Evolutionary conservation across 2,329 filamentous ascomycete species (phyloP).

Genomic region (Plectosphaerella plurivora): DNA sequence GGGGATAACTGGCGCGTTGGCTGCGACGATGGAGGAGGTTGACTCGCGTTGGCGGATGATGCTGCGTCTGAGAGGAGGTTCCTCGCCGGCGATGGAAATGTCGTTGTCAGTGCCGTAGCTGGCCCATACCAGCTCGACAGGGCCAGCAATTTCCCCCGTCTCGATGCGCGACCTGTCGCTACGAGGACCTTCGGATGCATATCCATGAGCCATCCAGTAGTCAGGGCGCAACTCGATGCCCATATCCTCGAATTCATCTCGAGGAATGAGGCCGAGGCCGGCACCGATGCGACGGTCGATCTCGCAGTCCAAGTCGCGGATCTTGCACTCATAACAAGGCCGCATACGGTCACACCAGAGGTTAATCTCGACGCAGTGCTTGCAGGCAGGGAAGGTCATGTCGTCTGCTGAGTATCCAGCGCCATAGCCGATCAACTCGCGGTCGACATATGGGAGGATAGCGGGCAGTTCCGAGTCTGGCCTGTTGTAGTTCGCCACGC

Average conservation of each 20-base stretch:
- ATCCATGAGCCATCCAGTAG: not conserved
- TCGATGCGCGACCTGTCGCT: too few species aligned
- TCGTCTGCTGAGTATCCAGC: not conserved
- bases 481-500: not conserved
- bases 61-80: too few species aligned
- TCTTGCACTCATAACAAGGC: slow-evolving; percentile 29
- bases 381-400: slow-evolving; percentile 4
- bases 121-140: too few species aligned
- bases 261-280: not conserved
- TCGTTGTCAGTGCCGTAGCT: too few species aligned
- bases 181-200: not conserved
- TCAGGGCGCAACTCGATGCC: not conserved
- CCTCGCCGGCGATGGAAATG: too few species aligned
- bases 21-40: too few species aligned
- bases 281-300: not conserved
- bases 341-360: slow-evolving; percentile 27
- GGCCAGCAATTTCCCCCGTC: too few species aligned
- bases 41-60: too few species aligned
- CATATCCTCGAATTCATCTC: not conserved
- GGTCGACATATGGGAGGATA: slow-evolving; percentile 2
- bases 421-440: slow-evolving; percentile 6
- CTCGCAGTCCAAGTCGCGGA: not conserved
- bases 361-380: slow-evolving; percentile 1
- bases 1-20: too few species aligned
- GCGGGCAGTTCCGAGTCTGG: not conserved